phyloP scores from a whole-genome alignment of 2,329 filamentous ascomycete genomes.

The Aspergillus tanneri region DNA sequence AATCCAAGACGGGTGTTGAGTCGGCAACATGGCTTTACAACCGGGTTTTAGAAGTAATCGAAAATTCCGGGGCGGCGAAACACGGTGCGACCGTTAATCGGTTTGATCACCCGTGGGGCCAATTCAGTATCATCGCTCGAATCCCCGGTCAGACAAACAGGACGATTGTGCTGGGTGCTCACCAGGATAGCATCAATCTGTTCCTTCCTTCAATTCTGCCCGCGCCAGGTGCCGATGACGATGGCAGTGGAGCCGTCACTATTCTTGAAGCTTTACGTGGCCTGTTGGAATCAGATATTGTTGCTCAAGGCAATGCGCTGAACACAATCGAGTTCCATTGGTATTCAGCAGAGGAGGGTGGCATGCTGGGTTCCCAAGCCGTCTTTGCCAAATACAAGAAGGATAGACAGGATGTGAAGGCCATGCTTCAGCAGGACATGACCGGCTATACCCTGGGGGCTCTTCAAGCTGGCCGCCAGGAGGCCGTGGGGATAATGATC shows the following conservation, averaged over 20 bases:
- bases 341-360: constrained; percentile 89
- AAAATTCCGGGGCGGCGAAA: constrained; percentile 66
- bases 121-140: constrained; percentile 86
- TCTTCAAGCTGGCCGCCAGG: constrained; percentile 74
- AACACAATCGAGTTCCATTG: constrained; percentile 97
- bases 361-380: constrained; percentile 81
- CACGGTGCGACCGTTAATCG: constrained; percentile 66
- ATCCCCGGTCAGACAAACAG: constrained; percentile 82
- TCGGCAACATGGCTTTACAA: constrained; percentile 84
- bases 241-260: constrained; percentile 88
- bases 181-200: constrained; percentile 94
- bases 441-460: constrained; percentile 84
- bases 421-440: constrained; percentile 99
- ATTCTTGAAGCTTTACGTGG: constrained; percentile 88
- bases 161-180: constrained; percentile 84
- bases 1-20: constrained; percentile 66
- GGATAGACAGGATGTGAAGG: constrained; percentile 73
- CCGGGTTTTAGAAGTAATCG: constrained; percentile 70
- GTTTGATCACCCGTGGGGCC: constrained; percentile 83
- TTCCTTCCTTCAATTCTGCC: constrained; percentile 80
- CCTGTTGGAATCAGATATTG: constrained; percentile 69
- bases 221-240: constrained; percentile 92
- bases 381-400: constrained; percentile 82
- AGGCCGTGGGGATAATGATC: constrained; percentile 88
- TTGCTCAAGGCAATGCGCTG: constrained; percentile 67